Base-by-base conservation (phyloP, 1,284 basidiomycete genomes). In the Tilletia indica region DNA sequence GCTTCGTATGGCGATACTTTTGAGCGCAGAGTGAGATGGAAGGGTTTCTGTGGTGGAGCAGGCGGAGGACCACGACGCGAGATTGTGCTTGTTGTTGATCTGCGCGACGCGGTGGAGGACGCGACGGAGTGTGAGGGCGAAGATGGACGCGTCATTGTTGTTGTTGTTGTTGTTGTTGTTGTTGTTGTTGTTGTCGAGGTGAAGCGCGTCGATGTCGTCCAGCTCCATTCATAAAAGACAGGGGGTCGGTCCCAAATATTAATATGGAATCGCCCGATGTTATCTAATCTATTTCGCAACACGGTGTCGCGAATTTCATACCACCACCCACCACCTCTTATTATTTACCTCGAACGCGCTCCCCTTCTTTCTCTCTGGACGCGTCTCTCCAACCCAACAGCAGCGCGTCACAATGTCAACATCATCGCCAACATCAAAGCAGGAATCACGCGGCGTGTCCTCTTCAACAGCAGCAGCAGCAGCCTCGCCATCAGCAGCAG, bases 11-110 rank as follows among this genome's bases (percentile, higher is more conserved):
- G 21, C 8, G 58, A 34, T 9, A 16, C 14, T 19, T 63, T 63
- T n/a, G 58, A 63, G 25, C 58, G 58, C 19, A 63, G 8, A 31
- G 58, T 63, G n/a, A 63, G 58, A 34, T 63, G 58, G 58, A 63
- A 16, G 8, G 58, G 58, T 19, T 63, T 63, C 25, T 63, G 58
- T 9, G 58, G 58, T 19, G 14, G 58, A n/a, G 16, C 21, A 9
- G 58, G 58, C 58, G 58, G 58, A 1, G 58, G 58, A 11, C 36
- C 25, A 31, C 58, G 58, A 8, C 42, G 42, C 14, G 42, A 45
- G 42, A 38, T 8, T 31, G 58, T 63, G 58, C 58, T 38, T 16
- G 19, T 34, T 6, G 25, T 38, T 31, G 51, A 54, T 19, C 16
- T 11, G 19, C 19, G 16, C 51, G 58, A 36, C 54, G 54, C 16